phyloP scores from a whole-genome alignment of 2,329 filamentous ascomycete species.

The Diaporthe destruens region DNA sequence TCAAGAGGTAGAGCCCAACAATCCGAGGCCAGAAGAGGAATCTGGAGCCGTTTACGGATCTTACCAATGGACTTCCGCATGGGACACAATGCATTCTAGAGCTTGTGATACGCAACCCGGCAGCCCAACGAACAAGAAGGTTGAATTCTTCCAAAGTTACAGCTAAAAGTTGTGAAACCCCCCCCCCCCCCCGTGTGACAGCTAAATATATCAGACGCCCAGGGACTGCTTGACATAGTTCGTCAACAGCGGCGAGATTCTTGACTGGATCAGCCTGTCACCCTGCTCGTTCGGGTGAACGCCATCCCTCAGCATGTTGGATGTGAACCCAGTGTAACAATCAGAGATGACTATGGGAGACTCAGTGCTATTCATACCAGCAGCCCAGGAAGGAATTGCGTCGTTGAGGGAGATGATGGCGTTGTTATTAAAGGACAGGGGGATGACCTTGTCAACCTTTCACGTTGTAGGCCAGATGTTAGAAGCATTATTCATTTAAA shows the following conservation, averaged over 20 bases:
- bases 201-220: neutral
- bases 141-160: neutral
- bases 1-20: neutral
- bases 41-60: no score
- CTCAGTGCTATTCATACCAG: conserved; percentile 50
- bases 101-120: no score
- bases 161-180: neutral
- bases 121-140: neutral
- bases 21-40: neutral
- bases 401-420: conserved; percentile 46
- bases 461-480: no score
- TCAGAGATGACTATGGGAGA: conserved; percentile 57
- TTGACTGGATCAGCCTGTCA: conserved; percentile 43
- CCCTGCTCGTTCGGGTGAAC: conserved; percentile 56
- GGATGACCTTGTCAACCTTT: conserved; percentile 57
- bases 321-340: conserved; percentile 51
- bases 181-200: no score
- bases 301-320: conserved; percentile 52
- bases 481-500: neutral
- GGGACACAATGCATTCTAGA: neutral
- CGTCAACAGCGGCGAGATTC: neutral
- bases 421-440: conserved; percentile 49
- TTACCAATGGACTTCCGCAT: neutral
- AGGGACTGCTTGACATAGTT: conserved; percentile 3
- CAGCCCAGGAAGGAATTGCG: conserved; percentile 52